These are phyloP conservation scores for Dactylorhiza incarnata DNA, from an alignment of 106 monocot genomes.

Conservation along the genomic window DNA sequence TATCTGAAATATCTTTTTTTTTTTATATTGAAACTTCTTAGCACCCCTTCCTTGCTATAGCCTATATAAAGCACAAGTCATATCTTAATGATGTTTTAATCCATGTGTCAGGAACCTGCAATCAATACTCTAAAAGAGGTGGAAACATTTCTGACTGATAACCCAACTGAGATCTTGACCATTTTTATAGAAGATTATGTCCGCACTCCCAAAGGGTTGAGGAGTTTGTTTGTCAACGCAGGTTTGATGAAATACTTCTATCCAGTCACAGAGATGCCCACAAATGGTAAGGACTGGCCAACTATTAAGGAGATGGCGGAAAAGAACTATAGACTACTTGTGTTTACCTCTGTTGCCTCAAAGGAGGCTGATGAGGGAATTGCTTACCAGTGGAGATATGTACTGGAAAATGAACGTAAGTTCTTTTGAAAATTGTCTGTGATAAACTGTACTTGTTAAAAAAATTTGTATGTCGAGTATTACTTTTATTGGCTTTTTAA, in stretches of 20 bases:
- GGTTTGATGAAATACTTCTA: slow-evolving; percentile 80
- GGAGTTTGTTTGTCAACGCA: slow-evolving; percentile 69
- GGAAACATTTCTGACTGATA: slow-evolving; percentile 65
- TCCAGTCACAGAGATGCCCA: slow-evolving; percentile 82
- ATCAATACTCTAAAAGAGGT: slow-evolving; percentile 92
- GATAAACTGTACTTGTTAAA: background rate
- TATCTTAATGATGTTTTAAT: slow-evolving; percentile 4
- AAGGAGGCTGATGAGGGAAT: slow-evolving; percentile 99
- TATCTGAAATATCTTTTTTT: background rate
- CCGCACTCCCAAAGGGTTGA: slow-evolving; percentile 68
- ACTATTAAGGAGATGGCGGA: slow-evolving; percentile 72
- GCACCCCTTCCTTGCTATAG: background rate
- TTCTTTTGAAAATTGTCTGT: background rate
- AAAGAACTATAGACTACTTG: slow-evolving; percentile 73
- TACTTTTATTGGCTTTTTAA: too few relatives aligned
- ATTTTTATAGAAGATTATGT: slow-evolving; percentile 99
- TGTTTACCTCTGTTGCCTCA: slow-evolving; percentile 75
- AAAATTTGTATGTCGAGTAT: background rate
- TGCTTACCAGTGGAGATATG: slow-evolving; percentile 91
- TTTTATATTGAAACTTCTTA: background rate
- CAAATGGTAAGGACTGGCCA: slow-evolving; percentile 85
- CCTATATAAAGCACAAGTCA: background rate
- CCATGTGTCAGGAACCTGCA: slow-evolving; percentile 63
- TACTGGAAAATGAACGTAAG: slow-evolving; percentile 95
- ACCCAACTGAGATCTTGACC: slow-evolving; percentile 87